Evolutionary conservation across 163 green algal species (phyloP), one percentile per base, ranked within the genome.

Genomic region (Coccomyxa subellipsoidea): DNA sequence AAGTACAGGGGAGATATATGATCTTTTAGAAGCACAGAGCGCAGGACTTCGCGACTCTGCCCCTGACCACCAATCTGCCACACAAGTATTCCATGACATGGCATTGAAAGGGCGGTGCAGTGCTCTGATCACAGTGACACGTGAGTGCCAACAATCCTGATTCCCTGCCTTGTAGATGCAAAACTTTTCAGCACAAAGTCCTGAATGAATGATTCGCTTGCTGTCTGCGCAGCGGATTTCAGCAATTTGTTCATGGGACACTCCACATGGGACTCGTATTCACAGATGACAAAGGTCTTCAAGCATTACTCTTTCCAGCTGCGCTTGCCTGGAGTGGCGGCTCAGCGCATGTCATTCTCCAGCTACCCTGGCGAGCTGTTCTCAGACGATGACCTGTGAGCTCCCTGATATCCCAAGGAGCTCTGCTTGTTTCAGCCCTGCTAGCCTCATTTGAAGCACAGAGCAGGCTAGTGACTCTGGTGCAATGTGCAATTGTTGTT

Each of bases 241-340:
- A 79, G 59, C 23, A 87, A 95, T 73, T 54, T 95, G 27, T 90
- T 89, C 0, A 83, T 95, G 71, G 88, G 84, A 0, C 92, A 95
- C 78, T 82, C 83, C 47, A 94, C 90, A 1, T 95, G 92, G 92
- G 92, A 91, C 86, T 89, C 79, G 31, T 95, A 89, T 83, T 87
- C 83, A 7, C 78, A 80, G 70, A 89, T 92, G 84, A 83, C 88
- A 23, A 87, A 89, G 12, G 76, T 94, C 6, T 94, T 92, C 90
- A 95, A 95, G 83, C 91, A 95, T 83, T 93, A 93, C 85, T 77
- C 79, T 31, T 83, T 92, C 25, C 29, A 84, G 25, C 86, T 95
- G 29, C 29, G 29, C 5, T 75, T 89, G 29, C 84, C 87, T 29
- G 79, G 76, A 7, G 53, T 91, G 39, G 80, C 78, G 0, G 82